These are phyloP conservation scores for Gynochthodes officinalis DNA, from an alignment of 257 asterid genomes.

Conservation along the genomic window DNA sequence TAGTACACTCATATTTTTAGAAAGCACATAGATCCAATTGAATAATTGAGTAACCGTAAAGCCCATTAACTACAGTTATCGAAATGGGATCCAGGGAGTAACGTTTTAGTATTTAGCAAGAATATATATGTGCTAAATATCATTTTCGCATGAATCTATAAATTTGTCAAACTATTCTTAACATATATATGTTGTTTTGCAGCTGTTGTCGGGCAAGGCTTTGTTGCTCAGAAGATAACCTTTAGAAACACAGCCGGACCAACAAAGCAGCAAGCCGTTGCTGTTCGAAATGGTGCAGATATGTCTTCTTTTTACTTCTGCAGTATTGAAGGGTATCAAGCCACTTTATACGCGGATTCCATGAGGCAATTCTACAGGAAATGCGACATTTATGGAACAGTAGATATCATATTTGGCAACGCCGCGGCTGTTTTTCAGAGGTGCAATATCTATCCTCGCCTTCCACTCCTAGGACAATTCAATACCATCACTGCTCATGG, in stretches of 20 bases:
- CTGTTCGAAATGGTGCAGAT: constrained; percentile 20
- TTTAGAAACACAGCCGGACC: constrained; percentile 21
- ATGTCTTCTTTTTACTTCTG: constrained; percentile 16
- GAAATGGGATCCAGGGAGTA: too few relatives aligned
- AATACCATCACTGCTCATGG: constrained; percentile 47
- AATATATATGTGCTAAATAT: too few relatives aligned
- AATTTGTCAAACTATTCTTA: too few relatives aligned
- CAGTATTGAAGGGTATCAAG: constrained; percentile 24
- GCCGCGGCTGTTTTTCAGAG: constrained; percentile 19
- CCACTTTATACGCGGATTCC: constrained; percentile 14
- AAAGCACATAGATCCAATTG: too few relatives aligned
- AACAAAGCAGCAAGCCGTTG: constrained; percentile 21
- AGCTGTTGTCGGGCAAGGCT: constrained; percentile 16
- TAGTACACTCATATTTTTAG: too few relatives aligned
- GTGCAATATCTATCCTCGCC: constrained; percentile 15
- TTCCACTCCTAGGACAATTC: constrained; percentile 1
- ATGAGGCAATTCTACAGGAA: constrained; percentile 19
- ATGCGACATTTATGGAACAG: constrained; percentile 23
- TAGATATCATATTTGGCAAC: constrained; percentile 21
- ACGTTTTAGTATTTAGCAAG: too few relatives aligned
- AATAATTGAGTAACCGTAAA: too few relatives aligned
- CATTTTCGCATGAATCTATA: too few relatives aligned
- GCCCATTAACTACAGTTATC: too few relatives aligned
- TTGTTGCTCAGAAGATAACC: constrained; percentile 20
- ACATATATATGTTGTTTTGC: not conserved